These are phyloP conservation scores for Ogataea neopini DNA, from an alignment of 805 yeast species.

Conservation along the genomic window DNA sequence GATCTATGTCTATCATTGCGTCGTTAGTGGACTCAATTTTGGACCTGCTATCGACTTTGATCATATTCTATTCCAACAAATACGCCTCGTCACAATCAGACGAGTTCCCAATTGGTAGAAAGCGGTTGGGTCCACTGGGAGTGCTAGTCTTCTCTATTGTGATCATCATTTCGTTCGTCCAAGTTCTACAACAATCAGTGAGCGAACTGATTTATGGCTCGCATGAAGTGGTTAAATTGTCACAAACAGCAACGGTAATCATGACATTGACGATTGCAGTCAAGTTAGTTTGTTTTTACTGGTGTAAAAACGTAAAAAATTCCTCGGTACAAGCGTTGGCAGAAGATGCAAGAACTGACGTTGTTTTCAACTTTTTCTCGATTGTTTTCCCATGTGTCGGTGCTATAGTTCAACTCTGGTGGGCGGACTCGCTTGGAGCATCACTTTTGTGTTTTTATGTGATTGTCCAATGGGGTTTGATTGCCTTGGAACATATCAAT, in stretches of 20 bases:
- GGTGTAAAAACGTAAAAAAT: conserved; percentile 62
- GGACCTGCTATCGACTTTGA: conserved; percentile 73
- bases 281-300: conserved; percentile 60
- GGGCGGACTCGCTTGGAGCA: conserved; percentile 80
- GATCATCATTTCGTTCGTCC: conserved; percentile 69
- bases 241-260: conserved; percentile 50
- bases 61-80: conserved; percentile 62
- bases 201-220: conserved; percentile 42
- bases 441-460: conserved; percentile 60
- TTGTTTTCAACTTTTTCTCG: conserved; percentile 70
- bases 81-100: conserved; percentile 40
- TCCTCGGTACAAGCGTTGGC: conserved; percentile 76
- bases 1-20: conserved; percentile 74
- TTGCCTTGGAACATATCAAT: conserved; percentile 70
- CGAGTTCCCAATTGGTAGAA: conserved; percentile 68
- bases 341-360: conserved; percentile 80
- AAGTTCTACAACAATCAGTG: conserved; percentile 67
- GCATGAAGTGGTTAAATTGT: conserved; percentile 47
- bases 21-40: conserved; percentile 75
- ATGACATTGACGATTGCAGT: conserved; percentile 64
- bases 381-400: conserved; percentile 70
- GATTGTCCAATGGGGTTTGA: conserved; percentile 60
- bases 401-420: conserved; percentile 52
- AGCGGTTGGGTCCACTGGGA: conserved; percentile 76
- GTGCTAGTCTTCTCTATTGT: conserved; percentile 71